A percentile compares a stretch with the other conserved stretches of the same genome.
Conservation (phyloP, 169 alveolate species). For the Babesia microti region DNA sequence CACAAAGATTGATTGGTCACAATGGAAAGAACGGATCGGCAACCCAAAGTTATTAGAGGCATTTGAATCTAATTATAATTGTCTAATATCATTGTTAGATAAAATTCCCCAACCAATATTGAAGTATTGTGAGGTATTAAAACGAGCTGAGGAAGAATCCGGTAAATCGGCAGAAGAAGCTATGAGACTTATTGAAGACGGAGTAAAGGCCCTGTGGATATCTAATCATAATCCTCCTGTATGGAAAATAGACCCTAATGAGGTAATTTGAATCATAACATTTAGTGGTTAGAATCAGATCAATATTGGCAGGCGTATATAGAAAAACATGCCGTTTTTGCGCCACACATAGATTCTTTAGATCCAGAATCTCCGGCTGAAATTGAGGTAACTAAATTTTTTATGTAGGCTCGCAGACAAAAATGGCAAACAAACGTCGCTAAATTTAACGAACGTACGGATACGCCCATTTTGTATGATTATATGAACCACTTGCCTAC, state of each 20-base stretch:
- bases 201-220: conserved; percentile 72
- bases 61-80: conserved; percentile 32
- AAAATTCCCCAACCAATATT: too few species aligned
- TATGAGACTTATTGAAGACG: conserved; percentile 59
- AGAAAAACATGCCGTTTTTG: conserved; percentile 64
- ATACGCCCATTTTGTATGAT: conserved; percentile 65
- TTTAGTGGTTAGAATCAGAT: conserved; percentile 75
- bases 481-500: conserved; percentile 67
- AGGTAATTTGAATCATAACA: conserved; percentile 17
- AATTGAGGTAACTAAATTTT: conserved; percentile 18
- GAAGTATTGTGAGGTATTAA: conserved; percentile 45
- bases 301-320: conserved; percentile 78
- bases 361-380: conserved; percentile 57
- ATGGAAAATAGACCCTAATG: conserved; percentile 57
- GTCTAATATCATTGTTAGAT: conserved; percentile 22
- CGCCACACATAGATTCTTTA: conserved; percentile 40
- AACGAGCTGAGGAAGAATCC: conserved; percentile 34
- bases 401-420: conserved; percentile 22
- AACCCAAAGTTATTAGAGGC: conserved; percentile 29
- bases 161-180: conserved; percentile 48
- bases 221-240: conserved; percentile 67
- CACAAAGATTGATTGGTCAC: conserved; percentile 46
- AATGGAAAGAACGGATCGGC: conserved; percentile 38
- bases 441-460: conserved; percentile 69
- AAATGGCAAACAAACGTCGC: conserved; percentile 57